A percentile compares a stretch with the other conserved stretches of the same genome.
phyloP scores from a whole-genome alignment of 2,329 filamentous ascomycete species.

The Seiridium unicorne region DNA sequence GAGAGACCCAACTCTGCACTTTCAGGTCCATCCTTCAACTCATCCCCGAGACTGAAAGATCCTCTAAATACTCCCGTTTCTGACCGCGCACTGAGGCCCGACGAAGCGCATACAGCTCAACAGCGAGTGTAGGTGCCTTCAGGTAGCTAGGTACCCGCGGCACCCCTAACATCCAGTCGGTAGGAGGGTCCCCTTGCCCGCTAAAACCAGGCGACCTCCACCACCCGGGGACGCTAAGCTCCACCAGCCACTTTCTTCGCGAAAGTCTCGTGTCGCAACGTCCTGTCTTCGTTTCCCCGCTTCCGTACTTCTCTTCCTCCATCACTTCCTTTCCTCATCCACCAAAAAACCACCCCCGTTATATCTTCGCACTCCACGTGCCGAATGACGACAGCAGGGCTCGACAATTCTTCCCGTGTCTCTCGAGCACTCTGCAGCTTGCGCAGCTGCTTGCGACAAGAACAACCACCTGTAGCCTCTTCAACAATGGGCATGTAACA shows the following conservation, averaged over 20 bases:
- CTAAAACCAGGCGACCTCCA: slow-evolving; percentile 21
- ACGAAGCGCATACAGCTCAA: too few species aligned
- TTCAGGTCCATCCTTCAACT: too few species aligned
- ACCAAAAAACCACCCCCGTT: too few species aligned
- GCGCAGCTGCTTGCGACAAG: slow-evolving; percentile 6
- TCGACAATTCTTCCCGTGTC: background rate
- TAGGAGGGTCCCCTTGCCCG: slow-evolving; percentile 1
- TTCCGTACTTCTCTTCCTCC: slow-evolving; percentile 2
- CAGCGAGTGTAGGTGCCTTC: too few species aligned
- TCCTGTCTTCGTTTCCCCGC: slow-evolving; percentile 13
- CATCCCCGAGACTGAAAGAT: too few species aligned
- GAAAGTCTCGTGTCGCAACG: slow-evolving; percentile 24
- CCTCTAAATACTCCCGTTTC: too few species aligned
- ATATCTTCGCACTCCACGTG: background rate
- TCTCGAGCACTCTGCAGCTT: background rate
- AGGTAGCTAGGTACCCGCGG: background rate
- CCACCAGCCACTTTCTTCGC: slow-evolving; percentile 11
- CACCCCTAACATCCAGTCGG: background rate
- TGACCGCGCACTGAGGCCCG: too few species aligned
- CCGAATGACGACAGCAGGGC: slow-evolving; percentile 6
- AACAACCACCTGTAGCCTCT: background rate
- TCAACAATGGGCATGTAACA: slow-evolving; percentile 10
- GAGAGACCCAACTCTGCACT: too few species aligned
- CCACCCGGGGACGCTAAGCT: slow-evolving; percentile 13
- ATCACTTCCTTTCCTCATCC: background rate